These are phyloP conservation scores for Uncinocarpus reesii DNA, from an alignment of 2,329 filamentous ascomycete species.

Conservation along the genomic window DNA sequence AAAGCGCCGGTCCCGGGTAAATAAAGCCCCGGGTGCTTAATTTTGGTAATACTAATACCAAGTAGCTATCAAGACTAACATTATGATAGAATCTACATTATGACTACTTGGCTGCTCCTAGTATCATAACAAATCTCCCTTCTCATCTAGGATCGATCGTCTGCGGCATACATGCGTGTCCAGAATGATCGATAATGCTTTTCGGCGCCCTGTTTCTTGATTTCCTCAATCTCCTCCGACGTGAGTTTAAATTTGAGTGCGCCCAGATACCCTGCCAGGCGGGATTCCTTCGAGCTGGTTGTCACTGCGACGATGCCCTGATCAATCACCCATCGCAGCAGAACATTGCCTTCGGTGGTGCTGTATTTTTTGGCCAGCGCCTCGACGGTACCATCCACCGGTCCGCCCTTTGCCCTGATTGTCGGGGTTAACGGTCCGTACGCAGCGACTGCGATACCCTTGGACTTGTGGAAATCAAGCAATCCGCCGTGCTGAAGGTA, in stretches of 20 bases:
- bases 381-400: slow-evolving; percentile 44
- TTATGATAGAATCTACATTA: too few species aligned
- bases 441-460: slow-evolving; percentile 34
- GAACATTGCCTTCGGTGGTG: slow-evolving; percentile 47
- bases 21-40: too few species aligned
- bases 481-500: slow-evolving; percentile 40
- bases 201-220: slow-evolving; percentile 40
- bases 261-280: slow-evolving; percentile 49
- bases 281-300: slow-evolving; percentile 50
- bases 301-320: slow-evolving; percentile 51
- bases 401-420: slow-evolving; percentile 47
- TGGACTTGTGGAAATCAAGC: slow-evolving; percentile 31
- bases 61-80: too few species aligned
- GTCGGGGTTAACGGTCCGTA: slow-evolving; percentile 40
- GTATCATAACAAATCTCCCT: not conserved
- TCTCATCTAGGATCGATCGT: slow-evolving; percentile 31
- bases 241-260: slow-evolving; percentile 49
- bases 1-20: too few species aligned
- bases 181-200: slow-evolving; percentile 46
- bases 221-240: slow-evolving; percentile 46
- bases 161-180: slow-evolving; percentile 38
- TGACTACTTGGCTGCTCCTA: not conserved
- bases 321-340: slow-evolving; percentile 52
- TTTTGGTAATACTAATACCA: too few species aligned
- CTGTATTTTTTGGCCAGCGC: slow-evolving; percentile 51